Evolutionary conservation across 108 stramenopile species (phyloP), one percentile per base, ranked within the genome.

Genomic region (Skeletonema marinoi): DNA sequence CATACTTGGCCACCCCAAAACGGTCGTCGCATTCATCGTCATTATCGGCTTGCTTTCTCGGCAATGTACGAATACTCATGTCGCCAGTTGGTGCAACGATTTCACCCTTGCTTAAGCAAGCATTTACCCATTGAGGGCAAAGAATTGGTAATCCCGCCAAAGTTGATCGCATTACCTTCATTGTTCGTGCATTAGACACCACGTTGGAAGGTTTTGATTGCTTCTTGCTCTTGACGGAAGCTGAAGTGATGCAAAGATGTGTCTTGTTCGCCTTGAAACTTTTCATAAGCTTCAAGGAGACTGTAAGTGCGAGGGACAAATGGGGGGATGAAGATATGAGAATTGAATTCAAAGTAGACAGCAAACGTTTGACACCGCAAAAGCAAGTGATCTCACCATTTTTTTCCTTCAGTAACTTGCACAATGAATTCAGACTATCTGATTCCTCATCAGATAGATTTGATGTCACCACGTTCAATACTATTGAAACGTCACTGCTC

Each of bases 81-180:
- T 41, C 16, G 25, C 74, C 78, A 32, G 67, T 31, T 8, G 82
- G 82, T 17, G 75, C 61, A 19, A 82, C 66, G 1, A 87, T 33
- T 12, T 54, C 60, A 13, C 39, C 44, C 68, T 68, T 68, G 30
- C 68, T 60, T 7, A 78, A 54, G 60, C 89, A 90, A 19, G 62
- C 38, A 8, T 70, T 48, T 31, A 91, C 72, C 94, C 94, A 95
- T 36, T 51, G 51, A n/a, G 84, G 85, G 29, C 89, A 73, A 10
- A 95, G 88, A 48, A 95, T 83, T 10, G 92, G 92, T 50, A 95
- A 77, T 4, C 94, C 94, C 4, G 81, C 85, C 29, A 95, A 65
- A 7, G 91, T 75, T 2, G 89, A 85, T 69, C 81, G 70, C 92
- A 95, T 92, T n/a, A 79, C 88, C 74, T 95, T 95, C 64, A 90